Percentiles rank a stretch among this genome's conserved stretches.
phyloP scores from a whole-genome alignment of 2,329 filamentous ascomycete genomes.

The Malbranchea zuffiana region DNA sequence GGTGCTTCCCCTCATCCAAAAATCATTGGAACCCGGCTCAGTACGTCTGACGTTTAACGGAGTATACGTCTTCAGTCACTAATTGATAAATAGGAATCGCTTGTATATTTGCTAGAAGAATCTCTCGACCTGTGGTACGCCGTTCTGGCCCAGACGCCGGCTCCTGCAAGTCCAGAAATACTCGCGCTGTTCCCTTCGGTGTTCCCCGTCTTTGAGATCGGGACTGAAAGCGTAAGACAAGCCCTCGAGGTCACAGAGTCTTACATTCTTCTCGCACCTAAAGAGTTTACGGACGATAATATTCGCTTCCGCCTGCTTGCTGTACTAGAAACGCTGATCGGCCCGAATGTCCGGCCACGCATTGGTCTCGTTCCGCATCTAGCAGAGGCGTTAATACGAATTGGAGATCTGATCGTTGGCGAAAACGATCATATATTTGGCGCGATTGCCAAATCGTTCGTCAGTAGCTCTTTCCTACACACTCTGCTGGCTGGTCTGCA shows the following conservation, averaged over 20 bases:
- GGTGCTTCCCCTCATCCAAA: slow-evolving; percentile 70
- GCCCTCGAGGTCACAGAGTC: slow-evolving; percentile 56
- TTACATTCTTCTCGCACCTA: slow-evolving; percentile 56
- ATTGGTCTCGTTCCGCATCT: slow-evolving; percentile 35
- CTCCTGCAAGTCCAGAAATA: slow-evolving; percentile 51
- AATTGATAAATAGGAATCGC: slow-evolving; percentile 40
- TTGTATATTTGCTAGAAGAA: slow-evolving; percentile 81
- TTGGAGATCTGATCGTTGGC: slow-evolving; percentile 52
- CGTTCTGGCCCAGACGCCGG: slow-evolving; percentile 55
- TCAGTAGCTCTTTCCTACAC: slow-evolving; percentile 51
- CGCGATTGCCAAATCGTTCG: slow-evolving; percentile 54
- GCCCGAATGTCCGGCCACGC: slow-evolving; percentile 29
- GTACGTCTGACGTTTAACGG: slow-evolving; percentile 31
- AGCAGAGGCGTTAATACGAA: slow-evolving; percentile 55
- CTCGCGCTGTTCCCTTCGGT: slow-evolving; percentile 51
- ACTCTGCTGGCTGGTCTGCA: slow-evolving; percentile 56
- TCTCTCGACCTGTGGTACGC: slow-evolving; percentile 80
- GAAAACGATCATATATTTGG: slow-evolving; percentile 45
- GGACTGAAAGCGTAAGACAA: slow-evolving; percentile 51
- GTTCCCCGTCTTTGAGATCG: slow-evolving; percentile 56
- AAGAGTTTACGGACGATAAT: slow-evolving; percentile 33
- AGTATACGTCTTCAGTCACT: slow-evolving; percentile 3
- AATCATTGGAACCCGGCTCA: slow-evolving; percentile 66
- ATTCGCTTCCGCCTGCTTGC: slow-evolving; percentile 28
- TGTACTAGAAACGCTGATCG: slow-evolving; percentile 32